phyloP scores from a whole-genome alignment of 1,284 basidiomycete species.

The Apiotrichum akiyoshidainum region DNA sequence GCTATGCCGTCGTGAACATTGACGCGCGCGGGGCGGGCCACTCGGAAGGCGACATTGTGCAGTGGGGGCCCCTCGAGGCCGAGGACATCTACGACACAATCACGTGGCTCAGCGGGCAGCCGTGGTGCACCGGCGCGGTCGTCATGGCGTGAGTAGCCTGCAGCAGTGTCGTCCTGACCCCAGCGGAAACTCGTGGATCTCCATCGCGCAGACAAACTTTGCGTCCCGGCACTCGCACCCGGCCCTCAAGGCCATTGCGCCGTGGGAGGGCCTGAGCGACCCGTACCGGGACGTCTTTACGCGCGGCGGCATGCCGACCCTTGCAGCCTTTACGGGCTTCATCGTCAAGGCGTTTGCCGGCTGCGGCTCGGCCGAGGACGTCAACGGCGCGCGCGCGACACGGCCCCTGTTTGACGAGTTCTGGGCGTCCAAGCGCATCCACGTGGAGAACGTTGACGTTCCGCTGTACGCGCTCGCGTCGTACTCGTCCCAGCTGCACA shows the following conservation, averaged over 20 bases:
- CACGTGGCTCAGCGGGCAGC: neutral
- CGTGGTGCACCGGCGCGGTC: constrained; percentile 2
- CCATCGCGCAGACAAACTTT: constrained; percentile 30
- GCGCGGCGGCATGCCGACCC: neutral
- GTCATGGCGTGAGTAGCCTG: constrained; percentile 6
- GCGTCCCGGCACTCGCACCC: constrained; percentile 31
- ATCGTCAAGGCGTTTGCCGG: constrained; percentile 2
- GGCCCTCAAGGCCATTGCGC: constrained; percentile 34
- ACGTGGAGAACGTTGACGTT: constrained; percentile 31
- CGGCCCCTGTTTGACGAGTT: constrained; percentile 13
- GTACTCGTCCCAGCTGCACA: constrained; percentile 15
- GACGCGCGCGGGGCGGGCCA: constrained; percentile 26
- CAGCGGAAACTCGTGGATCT: constrained; percentile 32
- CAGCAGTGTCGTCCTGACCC: neutral
- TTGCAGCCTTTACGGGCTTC: too few relatives aligned
- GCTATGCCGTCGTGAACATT: constrained; percentile 33
- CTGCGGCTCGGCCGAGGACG: constrained; percentile 3
- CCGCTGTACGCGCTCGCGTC: constrained; percentile 31
- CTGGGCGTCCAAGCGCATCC: constrained; percentile 29
- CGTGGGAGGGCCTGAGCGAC: constrained; percentile 28
- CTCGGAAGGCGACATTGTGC: constrained; percentile 27
- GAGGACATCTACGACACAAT: constrained; percentile 20
- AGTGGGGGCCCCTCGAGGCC: constrained; percentile 20
- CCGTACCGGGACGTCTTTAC: constrained; percentile 5
- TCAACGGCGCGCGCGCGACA: constrained; percentile 3